Evolutionary conservation across 2,329 filamentous ascomycete genomes (phyloP), one percentile per base, ranked within the genome.

Genomic region (Colletotrichum sp.): DNA sequence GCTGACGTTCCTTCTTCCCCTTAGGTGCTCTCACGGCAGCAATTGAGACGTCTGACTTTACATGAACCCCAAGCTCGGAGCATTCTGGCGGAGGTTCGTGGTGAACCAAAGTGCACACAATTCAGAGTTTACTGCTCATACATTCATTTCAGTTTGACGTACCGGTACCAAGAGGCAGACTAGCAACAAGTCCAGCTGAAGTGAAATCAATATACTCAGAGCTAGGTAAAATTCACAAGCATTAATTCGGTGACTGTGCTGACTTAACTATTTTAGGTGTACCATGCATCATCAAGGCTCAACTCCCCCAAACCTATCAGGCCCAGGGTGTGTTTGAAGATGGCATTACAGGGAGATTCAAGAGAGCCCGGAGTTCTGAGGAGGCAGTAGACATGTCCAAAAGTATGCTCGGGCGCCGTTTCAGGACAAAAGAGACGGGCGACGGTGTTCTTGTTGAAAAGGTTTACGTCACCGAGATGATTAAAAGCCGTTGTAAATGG

Each of bases 381-480:
- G 80, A 5, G 81, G 73, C 9, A 67, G 73, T 13, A 18, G 24
- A 71, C 8, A 36, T 80, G 8, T 80, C 82, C 6, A 55, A 74
- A 2, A 71, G 74, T 3, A 81, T 83, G 48, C 74, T 82, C 2
- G 75, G 76, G 0, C 61, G 30, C 15, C 55, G 16, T 6, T 13
- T 63, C 24, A 77, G 52, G 9, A 66, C 74, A 5, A 34, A 30
- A 7, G 26, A 77, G 18, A 67, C 69, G 5, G 34, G 15, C 13
- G n/a, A 63, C 7, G 13, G 15, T 34, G 34, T 18, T 2, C 12
- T 21, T 6, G 80, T 84, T 5, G 80, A 81, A 0, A 82, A 83
- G 21, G 67, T 88, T 0, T 85, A 85, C 69, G 81, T 88, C 21
- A 80, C 83, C 32, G 82, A 87, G 78, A 52, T 77, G 0, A 65